Base-by-base conservation (phyloP, 2,329 filamentous ascomycete species). In the Alternaria hordeiaustralica region DNA sequence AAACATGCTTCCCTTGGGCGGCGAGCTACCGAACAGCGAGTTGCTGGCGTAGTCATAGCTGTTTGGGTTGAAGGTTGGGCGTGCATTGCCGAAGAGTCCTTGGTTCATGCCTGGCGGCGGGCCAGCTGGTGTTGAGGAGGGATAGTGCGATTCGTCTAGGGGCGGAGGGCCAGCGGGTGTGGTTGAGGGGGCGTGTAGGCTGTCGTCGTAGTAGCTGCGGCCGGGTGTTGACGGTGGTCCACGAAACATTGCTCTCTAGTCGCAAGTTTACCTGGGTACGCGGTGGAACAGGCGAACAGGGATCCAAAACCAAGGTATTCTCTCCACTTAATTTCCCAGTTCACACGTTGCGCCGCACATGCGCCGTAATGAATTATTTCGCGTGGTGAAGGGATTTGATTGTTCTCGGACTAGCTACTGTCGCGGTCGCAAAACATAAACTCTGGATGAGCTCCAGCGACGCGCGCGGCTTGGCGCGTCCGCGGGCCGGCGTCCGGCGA, bases 141-240 rank as follows among this genome's bases (percentile, higher is more conserved):
- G 65, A 77, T 78, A 62, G 81, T 82, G 65, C 21, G 69, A 69
- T 11, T 64, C 54, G 47, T 85, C 85, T 15, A 13, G 49, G 25
- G 86, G 86, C 2, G 87, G 87, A 61, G 82, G 83, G 44, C 86
- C 87, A 50, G 85, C 85, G 56, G 87, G 87, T 15, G 87, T 89
- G 20, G 86, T 88, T 6, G 87, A 88, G 47, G 84, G 81, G 44
- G 79, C 77, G 65, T 73, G 63, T 56, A 69, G 70, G 56, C 68
- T 69, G n/a, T 71, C 66, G 65, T 70, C 71, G 61, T 69, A 69
- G 47, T 67, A 70, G 53, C 69, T 67, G 41, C 71, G 71, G 54
- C 73, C 73, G 41, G 78, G 79, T 8, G 78, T 80, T 8, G 79
- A 79, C 47, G 79, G 79, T 33, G 79, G 75, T 45, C 73, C 44